These are phyloP conservation scores for Chlorella vulgaris DNA, from an alignment of 139 green algal genomes.

Conservation along the genomic window DNA sequence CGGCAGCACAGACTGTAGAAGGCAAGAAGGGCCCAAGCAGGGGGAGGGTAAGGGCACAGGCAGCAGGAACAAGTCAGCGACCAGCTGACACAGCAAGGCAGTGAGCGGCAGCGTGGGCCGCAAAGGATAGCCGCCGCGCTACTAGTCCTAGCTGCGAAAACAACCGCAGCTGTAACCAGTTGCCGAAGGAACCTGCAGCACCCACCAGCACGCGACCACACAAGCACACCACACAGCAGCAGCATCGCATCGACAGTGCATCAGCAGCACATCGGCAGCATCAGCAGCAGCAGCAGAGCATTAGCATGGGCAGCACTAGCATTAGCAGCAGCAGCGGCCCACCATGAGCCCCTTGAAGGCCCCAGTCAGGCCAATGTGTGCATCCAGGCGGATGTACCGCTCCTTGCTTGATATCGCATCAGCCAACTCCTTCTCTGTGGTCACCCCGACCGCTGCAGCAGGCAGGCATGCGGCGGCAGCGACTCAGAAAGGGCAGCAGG, in stretches of 20 bases:
- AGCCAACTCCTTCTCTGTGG: conserved; percentile 33
- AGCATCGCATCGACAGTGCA: background rate
- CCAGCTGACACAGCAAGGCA: too few species aligned
- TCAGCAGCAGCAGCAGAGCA: background rate
- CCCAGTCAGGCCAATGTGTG: conserved; percentile 34
- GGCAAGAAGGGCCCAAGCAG: background rate
- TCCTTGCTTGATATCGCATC: conserved; percentile 29
- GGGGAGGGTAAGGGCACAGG: background rate
- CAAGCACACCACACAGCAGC: too few species aligned
- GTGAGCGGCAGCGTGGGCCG: background rate
- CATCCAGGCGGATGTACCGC: conserved; percentile 28
- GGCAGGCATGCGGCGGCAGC: background rate
- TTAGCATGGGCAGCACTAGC: background rate
- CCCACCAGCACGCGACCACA: too few species aligned
- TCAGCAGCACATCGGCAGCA: background rate
- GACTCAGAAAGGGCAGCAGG: background rate
- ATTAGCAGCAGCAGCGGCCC: background rate
- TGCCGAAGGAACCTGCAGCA: too few species aligned
- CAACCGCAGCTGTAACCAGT: too few species aligned
- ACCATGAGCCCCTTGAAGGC: conserved; percentile 13
- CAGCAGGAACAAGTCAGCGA: background rate
- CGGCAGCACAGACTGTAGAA: conserved; percentile 36
- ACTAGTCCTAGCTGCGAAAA: too few species aligned
- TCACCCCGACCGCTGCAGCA: conserved; percentile 9
- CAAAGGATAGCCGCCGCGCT: too few species aligned